These are phyloP conservation scores for Ceriops decandra DNA, from an alignment of 345 rosid genomes.

Conservation along the genomic window DNA sequence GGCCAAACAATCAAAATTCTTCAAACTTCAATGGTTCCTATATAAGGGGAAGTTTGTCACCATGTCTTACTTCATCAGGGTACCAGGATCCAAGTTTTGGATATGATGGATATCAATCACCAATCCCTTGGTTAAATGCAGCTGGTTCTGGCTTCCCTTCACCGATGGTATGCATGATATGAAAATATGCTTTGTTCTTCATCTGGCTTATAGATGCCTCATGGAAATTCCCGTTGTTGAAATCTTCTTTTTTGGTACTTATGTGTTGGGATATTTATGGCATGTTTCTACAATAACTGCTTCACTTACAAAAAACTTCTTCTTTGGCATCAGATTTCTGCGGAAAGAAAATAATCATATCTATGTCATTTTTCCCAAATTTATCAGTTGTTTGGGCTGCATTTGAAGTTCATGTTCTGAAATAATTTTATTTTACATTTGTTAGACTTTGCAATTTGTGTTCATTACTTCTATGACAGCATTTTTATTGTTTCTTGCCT, in stretches of 20 bases:
- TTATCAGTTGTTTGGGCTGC: too few species aligned
- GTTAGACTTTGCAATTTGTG: constrained; percentile 1
- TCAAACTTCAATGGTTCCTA: constrained; percentile 37
- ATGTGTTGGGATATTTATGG: background rate
- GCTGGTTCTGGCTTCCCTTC: constrained; percentile 27
- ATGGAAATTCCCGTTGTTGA: background rate
- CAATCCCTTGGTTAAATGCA: constrained; percentile 32
- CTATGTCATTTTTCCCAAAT: too few species aligned
- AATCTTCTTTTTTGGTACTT: background rate
- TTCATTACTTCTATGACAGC: background rate
- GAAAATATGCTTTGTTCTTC: background rate
- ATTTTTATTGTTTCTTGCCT: background rate
- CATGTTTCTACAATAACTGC: too few species aligned
- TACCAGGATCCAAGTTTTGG: constrained; percentile 50
- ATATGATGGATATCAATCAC: constrained; percentile 38
- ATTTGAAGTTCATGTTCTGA: background rate
- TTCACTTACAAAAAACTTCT: too few species aligned
- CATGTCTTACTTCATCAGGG: constrained; percentile 32
- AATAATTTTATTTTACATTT: background rate
- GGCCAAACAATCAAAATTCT: constrained; percentile 38
- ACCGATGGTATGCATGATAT: constrained; percentile 5
- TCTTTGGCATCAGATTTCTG: too few species aligned
- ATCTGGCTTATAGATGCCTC: background rate
- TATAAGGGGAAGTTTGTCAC: constrained; percentile 32
- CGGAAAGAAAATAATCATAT: too few species aligned